Percentiles rank a stretch among this genome's conserved stretches.
phyloP scores from a whole-genome alignment of 2,329 filamentous ascomycete genomes.

The Sphaerostilbella broomeana region DNA sequence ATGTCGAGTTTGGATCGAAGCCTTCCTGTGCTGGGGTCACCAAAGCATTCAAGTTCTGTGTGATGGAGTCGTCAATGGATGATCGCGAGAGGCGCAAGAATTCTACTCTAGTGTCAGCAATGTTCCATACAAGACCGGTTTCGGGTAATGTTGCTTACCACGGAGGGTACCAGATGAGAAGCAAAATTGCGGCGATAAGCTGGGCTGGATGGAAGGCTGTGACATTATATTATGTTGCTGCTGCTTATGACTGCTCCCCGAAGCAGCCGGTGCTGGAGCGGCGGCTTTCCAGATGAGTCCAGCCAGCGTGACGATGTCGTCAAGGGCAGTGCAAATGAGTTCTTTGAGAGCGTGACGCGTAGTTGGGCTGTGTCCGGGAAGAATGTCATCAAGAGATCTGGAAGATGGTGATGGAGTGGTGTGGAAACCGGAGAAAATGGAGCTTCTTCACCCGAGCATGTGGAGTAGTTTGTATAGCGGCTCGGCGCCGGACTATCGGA shows the following conservation, averaged over 20 bases:
- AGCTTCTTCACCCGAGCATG: too few relatives aligned
- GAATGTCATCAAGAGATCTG: background rate
- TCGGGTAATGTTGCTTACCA: conserved; percentile 44
- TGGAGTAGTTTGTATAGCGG: too few relatives aligned
- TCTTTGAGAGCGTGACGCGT: conserved; percentile 4
- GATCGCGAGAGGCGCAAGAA: conserved; percentile 82
- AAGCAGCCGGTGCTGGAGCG: conserved; percentile 34
- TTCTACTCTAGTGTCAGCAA: conserved; percentile 56
- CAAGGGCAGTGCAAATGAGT: background rate
- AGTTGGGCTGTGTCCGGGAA: conserved; percentile 6
- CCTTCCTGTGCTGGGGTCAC: conserved; percentile 63
- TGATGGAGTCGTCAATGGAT: conserved; percentile 87
- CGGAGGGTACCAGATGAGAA: conserved; percentile 63
- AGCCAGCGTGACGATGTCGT: conserved; percentile 36
- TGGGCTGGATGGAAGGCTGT: conserved; percentile 39
- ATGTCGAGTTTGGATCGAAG: conserved; percentile 77
- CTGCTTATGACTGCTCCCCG: conserved; percentile 23
- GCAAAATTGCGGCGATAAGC: conserved; percentile 68
- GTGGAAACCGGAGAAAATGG: conserved; percentile 2
- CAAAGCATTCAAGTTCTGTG: conserved; percentile 86
- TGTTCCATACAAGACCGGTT: background rate
- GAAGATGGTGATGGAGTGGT: conserved; percentile 1
- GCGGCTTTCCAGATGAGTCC: conserved; percentile 42
- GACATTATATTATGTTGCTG: conserved; percentile 37
- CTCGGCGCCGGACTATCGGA: too few relatives aligned